Conservation (phyloP, 2,329 filamentous ascomycete genomes). For the Diatrype stigma region DNA sequence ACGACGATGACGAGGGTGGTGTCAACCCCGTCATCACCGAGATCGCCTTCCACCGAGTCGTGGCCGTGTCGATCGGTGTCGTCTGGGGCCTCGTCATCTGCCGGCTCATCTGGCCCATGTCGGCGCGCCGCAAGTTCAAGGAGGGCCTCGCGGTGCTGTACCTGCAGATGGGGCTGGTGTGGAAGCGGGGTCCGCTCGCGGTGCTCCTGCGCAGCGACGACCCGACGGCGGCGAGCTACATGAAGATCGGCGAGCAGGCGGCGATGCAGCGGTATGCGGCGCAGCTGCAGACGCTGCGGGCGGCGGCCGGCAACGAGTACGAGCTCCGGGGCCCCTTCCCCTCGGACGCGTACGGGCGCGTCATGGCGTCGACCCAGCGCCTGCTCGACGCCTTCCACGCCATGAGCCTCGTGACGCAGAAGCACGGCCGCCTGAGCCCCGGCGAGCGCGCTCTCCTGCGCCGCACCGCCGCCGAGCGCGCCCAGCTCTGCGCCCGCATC, state of each 20-base stretch:
- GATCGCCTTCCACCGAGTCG: slow-evolving; percentile 82
- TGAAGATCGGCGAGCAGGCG: slow-evolving; percentile 82
- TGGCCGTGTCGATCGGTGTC: slow-evolving; percentile 80
- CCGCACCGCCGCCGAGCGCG: slow-evolving; percentile 75
- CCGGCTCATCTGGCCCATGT: slow-evolving; percentile 88
- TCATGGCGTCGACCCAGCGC: slow-evolving; percentile 74
- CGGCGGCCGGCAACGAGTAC: slow-evolving; percentile 76
- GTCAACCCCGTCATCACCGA: slow-evolving; percentile 78
- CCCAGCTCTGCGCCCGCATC: slow-evolving; percentile 79
- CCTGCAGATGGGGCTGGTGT: slow-evolving; percentile 91
- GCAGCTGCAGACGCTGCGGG: slow-evolving; percentile 69
- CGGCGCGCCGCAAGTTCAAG: slow-evolving; percentile 81
- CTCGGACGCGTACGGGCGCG: slow-evolving; percentile 63
- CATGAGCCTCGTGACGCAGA: slow-evolving; percentile 88
- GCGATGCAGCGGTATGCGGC: slow-evolving; percentile 77
- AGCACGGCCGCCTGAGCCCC: slow-evolving; percentile 68
- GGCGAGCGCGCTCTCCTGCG: slow-evolving; percentile 78
- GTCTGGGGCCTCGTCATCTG: slow-evolving; percentile 91
- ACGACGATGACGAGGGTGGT: slow-evolving; percentile 86
- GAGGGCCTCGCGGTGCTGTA: slow-evolving; percentile 88
- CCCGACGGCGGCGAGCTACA: slow-evolving; percentile 56
- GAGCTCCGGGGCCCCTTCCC: slow-evolving; percentile 87
- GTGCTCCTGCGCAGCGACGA: slow-evolving; percentile 60
- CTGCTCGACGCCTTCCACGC: slow-evolving; percentile 93
- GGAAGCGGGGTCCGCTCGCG: slow-evolving; percentile 87